Evolutionary conservation across 2,329 filamentous ascomycete genomes (phyloP), one percentile per base, ranked within the genome.

Genomic region (Ampelomyces quisqualis): DNA sequence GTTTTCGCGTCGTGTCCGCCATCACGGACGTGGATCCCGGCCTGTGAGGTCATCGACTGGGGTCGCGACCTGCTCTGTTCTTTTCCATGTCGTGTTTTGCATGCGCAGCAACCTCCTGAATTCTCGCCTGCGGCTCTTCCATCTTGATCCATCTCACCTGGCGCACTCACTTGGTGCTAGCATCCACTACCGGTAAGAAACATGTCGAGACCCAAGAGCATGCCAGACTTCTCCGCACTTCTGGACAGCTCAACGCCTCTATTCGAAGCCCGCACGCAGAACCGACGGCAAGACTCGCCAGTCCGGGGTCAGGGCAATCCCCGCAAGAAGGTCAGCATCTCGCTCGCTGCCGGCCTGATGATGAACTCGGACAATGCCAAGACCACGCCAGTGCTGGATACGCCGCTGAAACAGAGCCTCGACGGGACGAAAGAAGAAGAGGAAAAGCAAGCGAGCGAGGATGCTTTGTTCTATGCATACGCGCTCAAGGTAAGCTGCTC

Each of bases 21-120:
- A 43, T 38, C 27, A 36, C 27, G 34, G 31, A 34, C 29, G 17
- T 37, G 26, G 8, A 42, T 47, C 44, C 47, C 30, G 43, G 50
- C 31, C 34, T 40, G 53, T 65, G 60, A 65, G 57, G 60, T 67
- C 63, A 65, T 67, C 50, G 61, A 65, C 62, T 35, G 43, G 63
- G 62, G 56, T 64, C 35, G 30, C 40, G 40, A 42, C 58, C 55
- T 58, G 53, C 50, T 55, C 37, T 40, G 30, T 47, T 48, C 50
- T 49, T 51, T 51, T 44, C 49, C 34, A 36, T 40, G 23, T 28
- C 27, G 40, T 29, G 35, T 29, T 40, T 45, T 43, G n/a, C n/a
- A n/a, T n/a, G n/a, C n/a, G n/a, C n/a, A n/a, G n/a, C n/a, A n/a
- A n/a, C n/a, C n/a, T n/a, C n/a, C n/a, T n/a, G n/a, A n/a, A n/a